Evolutionary conservation across 176 grass and related monocot genomes (phyloP), one percentile per base, ranked within the genome.

Genomic region (Eremochloa ophiuroides): DNA sequence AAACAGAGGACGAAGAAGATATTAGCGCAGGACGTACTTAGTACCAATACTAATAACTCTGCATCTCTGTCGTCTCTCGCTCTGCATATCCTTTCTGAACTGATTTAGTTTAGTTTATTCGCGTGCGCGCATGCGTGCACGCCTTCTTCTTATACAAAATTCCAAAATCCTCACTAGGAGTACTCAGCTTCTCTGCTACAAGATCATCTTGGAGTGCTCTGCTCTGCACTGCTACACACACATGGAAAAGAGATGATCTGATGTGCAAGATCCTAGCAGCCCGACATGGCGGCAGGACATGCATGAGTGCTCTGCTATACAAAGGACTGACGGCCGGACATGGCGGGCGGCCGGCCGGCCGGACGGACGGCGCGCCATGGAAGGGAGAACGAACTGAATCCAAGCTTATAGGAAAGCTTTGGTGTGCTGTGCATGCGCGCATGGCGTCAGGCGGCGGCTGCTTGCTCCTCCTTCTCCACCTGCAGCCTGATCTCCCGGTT

Each of bases 401-500:
- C 20, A 55, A 55, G 50, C 33, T 29, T n/a, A n/a, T n/a, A n/a
- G n/a, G 17, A 15, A 7, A 74, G 47, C 55, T 51, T 42, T 35
- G 69, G 1, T 50, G n/a, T 20, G 10, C 1, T 46, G 26, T 77
- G 27, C 48, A 51, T 51, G 48, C 17, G 46, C 17, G 18, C 10
- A 48, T 55, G 31, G 62, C 25, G 27, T 77, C 73, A 89, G 28
- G 73, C 82, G 4, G 62, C 60, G 3, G 37, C 17, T 6, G 79
- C 63, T 67, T 71, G 61, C 27, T 91, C 88, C 77, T 89, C 91
- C 77, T 89, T 82, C 89, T 84, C 81, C 7, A 87, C n/a, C 30
- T 94, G 86, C 41, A 87, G 77, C 81, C 77, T 94, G 59, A 98
- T 98, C 82, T 98, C 92, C 67, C 78, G 83, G 66, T 98, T 94